Percentiles rank a stretch among this genome's conserved stretches.
Conservation (phyloP, 805 yeast species). For the Helenozyma rhizophorensis region DNA sequence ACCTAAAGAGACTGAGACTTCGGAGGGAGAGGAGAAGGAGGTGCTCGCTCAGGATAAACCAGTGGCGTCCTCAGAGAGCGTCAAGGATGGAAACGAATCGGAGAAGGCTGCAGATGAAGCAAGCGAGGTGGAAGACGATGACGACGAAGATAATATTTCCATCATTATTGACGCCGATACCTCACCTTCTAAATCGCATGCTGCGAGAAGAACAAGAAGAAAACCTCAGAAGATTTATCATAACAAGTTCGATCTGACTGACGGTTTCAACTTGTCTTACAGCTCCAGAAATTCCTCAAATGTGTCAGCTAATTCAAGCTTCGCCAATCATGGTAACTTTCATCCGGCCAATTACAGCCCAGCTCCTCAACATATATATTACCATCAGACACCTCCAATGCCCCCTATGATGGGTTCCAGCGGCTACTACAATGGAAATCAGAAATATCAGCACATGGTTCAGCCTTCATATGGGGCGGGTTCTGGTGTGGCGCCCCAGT, state of each 20-base stretch:
- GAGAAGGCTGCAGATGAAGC: conserved; percentile 1
- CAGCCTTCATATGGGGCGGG: too few relatives aligned
- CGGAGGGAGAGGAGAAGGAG: too few relatives aligned
- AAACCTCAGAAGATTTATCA: conserved; percentile 10
- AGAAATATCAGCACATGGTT: background rate
- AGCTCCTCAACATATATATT: conserved; percentile 5
- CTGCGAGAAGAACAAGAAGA: background rate
- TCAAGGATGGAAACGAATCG: too few relatives aligned
- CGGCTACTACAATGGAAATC: conserved; percentile 2
- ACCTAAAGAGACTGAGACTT: too few relatives aligned
- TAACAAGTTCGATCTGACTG: conserved; percentile 6
- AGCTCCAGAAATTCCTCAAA: conserved; percentile 10
- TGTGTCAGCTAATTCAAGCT: conserved; percentile 10
- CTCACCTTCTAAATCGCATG: background rate
- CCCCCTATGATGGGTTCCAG: conserved; percentile 3
- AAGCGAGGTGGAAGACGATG: conserved; percentile 4
- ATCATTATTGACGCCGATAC: conserved; percentile 28
- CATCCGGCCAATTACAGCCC: conserved; percentile 1
- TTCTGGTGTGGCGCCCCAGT: too few relatives aligned
- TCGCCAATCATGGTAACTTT: conserved; percentile 4
- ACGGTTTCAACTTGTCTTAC: conserved; percentile 5
- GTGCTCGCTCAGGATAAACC: too few relatives aligned
- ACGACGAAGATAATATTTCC: conserved; percentile 32
- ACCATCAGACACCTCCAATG: conserved; percentile 12
- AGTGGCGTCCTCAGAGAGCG: too few relatives aligned